Evolutionary conservation across 2,329 filamentous ascomycete species (phyloP).

Genomic region (Zymoseptoria crescenta): DNA sequence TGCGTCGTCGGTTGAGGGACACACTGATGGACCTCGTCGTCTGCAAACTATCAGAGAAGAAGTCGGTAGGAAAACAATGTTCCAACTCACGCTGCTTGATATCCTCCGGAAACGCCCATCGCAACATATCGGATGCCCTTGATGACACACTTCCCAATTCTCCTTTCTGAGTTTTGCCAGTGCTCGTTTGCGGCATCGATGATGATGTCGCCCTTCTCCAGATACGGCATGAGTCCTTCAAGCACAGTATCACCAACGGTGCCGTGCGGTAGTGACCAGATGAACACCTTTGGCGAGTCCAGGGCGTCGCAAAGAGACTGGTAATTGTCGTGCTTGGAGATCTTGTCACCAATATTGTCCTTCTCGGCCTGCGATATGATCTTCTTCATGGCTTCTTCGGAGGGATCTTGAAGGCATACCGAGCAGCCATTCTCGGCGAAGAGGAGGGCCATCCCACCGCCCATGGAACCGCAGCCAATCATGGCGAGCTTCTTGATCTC

Average conservation of each 20-base stretch:
- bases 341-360: conserved; percentile 30
- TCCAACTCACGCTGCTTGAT: conserved; percentile 50
- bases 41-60: conserved; percentile 5
- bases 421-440: conserved; percentile 50
- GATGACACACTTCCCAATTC: conserved; percentile 48
- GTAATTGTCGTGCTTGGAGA: conserved; percentile 41
- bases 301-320: conserved; percentile 44
- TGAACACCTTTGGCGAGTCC: conserved; percentile 30
- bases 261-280: conserved; percentile 31
- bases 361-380: conserved; percentile 36
- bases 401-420: conserved; percentile 50
- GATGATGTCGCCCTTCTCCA: conserved; percentile 57
- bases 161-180: conserved; percentile 55
- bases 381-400: conserved; percentile 41
- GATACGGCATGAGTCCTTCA: conserved; percentile 40
- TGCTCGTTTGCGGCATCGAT: conserved; percentile 63
- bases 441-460: conserved; percentile 51
- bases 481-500: conserved; percentile 43
- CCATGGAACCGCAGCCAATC: conserved; percentile 53
- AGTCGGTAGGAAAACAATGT: not conserved
- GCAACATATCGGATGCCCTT: conserved; percentile 59
- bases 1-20: conserved; percentile 53
- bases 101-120: conserved; percentile 61
- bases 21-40: conserved; percentile 58
- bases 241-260: conserved; percentile 42